Percentiles rank a stretch among this genome's conserved stretches.
Conservation (phyloP, 2,329 filamentous ascomycete genomes). For the Fusarium tricinctum region DNA sequence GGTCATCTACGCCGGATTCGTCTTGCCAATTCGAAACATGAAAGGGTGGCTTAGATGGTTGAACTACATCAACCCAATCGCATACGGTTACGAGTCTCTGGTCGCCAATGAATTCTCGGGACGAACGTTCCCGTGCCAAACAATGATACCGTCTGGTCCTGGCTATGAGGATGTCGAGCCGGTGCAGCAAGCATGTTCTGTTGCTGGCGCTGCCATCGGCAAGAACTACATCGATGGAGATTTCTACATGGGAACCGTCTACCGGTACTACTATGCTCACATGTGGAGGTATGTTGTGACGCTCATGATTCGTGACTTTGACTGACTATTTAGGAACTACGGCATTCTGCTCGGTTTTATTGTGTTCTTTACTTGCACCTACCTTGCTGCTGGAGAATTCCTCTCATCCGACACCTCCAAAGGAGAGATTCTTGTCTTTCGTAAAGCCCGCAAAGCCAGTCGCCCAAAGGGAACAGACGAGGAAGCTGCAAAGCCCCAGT, state of each 20-base stretch:
- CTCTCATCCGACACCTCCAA: slow-evolving; percentile 28
- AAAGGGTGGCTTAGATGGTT: slow-evolving; percentile 66
- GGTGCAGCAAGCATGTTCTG: slow-evolving; percentile 4
- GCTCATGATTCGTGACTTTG: no score
- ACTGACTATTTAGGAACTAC: slow-evolving; percentile 31
- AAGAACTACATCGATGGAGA: slow-evolving; percentile 29
- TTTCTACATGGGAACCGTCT: slow-evolving; percentile 31
- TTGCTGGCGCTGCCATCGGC: slow-evolving; percentile 32
- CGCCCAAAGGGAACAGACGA: not conserved
- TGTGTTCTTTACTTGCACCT: slow-evolving; percentile 30
- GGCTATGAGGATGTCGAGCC: slow-evolving; percentile 7
- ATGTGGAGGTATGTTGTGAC: slow-evolving; percentile 60
- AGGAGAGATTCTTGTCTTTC: slow-evolving; percentile 38
- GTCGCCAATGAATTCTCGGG: slow-evolving; percentile 73
- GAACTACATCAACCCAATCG: slow-evolving; percentile 75
- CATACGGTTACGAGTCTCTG: slow-evolving; percentile 73
- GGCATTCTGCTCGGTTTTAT: slow-evolving; percentile 38
- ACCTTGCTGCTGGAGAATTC: slow-evolving; percentile 23
- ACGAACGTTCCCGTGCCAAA: slow-evolving; percentile 61
- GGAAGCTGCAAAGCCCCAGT: not conserved
- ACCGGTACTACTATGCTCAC: slow-evolving; percentile 67
- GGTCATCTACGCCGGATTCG: slow-evolving; percentile 65
- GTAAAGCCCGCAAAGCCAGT: slow-evolving; percentile 67
- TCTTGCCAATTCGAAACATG: slow-evolving; percentile 63
- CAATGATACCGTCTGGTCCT: slow-evolving; percentile 48